Conservation (phyloP, 257 asterid species). For the Solanum medicagineum region DNA sequence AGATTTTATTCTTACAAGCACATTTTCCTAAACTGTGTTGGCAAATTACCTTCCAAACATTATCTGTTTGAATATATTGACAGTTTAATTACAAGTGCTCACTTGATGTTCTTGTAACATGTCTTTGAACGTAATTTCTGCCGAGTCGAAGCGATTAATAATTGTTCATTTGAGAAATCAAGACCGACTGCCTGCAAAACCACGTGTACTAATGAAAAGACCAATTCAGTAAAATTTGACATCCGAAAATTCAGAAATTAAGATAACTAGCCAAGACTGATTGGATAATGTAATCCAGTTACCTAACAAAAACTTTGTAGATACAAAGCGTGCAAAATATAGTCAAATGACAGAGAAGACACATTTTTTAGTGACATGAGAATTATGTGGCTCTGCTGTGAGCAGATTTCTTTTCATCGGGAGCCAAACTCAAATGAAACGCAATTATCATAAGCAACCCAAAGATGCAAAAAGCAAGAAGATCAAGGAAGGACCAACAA, state of each 20-base stretch:
- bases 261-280: background rate
- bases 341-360: background rate
- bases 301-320: background rate
- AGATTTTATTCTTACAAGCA: background rate
- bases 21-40: background rate
- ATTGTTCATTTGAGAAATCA: conserved; percentile 79
- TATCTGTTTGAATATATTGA: background rate
- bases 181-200: conserved; percentile 58
- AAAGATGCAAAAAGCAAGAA: background rate
- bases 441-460: background rate
- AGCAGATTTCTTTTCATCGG: background rate
- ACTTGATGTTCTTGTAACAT: conserved; percentile 74
- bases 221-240: background rate
- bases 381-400: background rate
- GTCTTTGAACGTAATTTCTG: conserved; percentile 43
- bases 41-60: background rate
- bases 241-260: background rate
- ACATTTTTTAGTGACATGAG: background rate
- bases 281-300: background rate
- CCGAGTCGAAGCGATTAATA: conserved; percentile 58
- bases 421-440: background rate
- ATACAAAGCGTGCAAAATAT: background rate
- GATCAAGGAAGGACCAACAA: background rate
- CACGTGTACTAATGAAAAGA: background rate
- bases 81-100: conserved; percentile 22